Base-by-base conservation (phyloP, 192 early-diverging fungal species). In the Allomyces macrogynus region DNA sequence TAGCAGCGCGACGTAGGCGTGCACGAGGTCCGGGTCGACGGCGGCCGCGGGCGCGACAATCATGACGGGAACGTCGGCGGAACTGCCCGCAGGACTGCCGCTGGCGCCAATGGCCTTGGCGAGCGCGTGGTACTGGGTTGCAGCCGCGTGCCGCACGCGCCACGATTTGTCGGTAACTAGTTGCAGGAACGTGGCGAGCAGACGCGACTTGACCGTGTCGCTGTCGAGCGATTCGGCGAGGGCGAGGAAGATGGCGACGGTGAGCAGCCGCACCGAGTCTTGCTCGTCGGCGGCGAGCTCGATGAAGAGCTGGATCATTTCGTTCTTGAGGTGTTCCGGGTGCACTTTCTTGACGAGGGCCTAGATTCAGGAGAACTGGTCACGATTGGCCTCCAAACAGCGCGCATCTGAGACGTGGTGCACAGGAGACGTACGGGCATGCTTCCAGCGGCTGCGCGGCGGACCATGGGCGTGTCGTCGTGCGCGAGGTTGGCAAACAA, bases 91-190 rank as follows among this genome's bases (percentile, higher is more conserved):
- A 7, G 32, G 32, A 0, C 5, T 8, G 0, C 32, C 32, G 32
- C 44, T 10, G 32, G 32, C 32, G 7, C 32, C 32, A 57, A 57
- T 57, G 16, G 71, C 72, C 57, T 68, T 72, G 43, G 78, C 72
- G 8, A 95, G 86, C 70, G 87, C 83, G 61, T 93, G 89, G 85
- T 92, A 97, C 77, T 97, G 96, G 68, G 93, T 90, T 1, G 96
- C 96, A 77, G 95, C 88, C 91, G 96, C 96, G 73, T 97, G 97
- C 63, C 94, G 78, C 61, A 99, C 94, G 67, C 96, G 84, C 96
- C 96, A 99, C 64, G 90, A 92, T 72, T 91, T 94, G 75, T 99
- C 96, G 26, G 80, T 74, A 62, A 87, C 88, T 78, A 96, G 78
- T 57, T 67, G 72, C 61, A 86, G 85, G 62, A 99, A 80, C 44